Evolutionary conservation across 1,284 basidiomycete species (phyloP), one percentile per base, ranked within the genome.

Genomic region (Schizopora paradoxa): DNA sequence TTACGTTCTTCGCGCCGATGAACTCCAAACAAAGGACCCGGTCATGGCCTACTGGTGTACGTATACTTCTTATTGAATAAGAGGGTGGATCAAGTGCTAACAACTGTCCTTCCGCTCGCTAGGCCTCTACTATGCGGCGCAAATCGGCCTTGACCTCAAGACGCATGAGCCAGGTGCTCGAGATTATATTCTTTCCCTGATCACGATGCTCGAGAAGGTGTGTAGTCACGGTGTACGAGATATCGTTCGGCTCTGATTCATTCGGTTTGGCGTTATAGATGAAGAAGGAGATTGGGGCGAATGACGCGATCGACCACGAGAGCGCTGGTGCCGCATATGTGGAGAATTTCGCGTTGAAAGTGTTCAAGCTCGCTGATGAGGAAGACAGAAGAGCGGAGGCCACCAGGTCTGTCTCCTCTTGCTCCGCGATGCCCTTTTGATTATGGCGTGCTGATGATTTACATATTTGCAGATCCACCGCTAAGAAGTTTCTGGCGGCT

Each of bases 41-140:
- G 72, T 93, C 41, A 81, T 98, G 54, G 76, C 90, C 1, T 98
- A 98, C 64, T 98, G 94, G 94, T 94, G 93, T 91, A 67, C 57
- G 86, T 69, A 51, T 28, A 42, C 19, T 36, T 26, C 28, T 13
- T 14, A 31, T 14, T 22, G 13, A 2, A 27, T 22, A 50, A 26
- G 43, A 26, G 16, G 38, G 45, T 27, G 22, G 43, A 35, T 33
- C 38, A 46, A 26, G 26, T 48, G 50, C 36, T 39, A 47, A 36
- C n/a, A 39, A 35, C 47, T 33, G 50, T 27, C 23, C 49, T 31
- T 44, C 27, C 43, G 33, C n/a, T n/a, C n/a, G 43, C 37, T 62
- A 93, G 90, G 84, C 67, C 82, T 82, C 41, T 97, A 93, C 69
- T 85, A 91, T 63, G 94, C 91, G 35, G 88, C 91, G 0, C 89